Evolutionary conservation across 495 filamentous ascomycete genomes (phyloP), one percentile per base, ranked within the genome.

Genomic region (Bathelium albidoporum): DNA sequence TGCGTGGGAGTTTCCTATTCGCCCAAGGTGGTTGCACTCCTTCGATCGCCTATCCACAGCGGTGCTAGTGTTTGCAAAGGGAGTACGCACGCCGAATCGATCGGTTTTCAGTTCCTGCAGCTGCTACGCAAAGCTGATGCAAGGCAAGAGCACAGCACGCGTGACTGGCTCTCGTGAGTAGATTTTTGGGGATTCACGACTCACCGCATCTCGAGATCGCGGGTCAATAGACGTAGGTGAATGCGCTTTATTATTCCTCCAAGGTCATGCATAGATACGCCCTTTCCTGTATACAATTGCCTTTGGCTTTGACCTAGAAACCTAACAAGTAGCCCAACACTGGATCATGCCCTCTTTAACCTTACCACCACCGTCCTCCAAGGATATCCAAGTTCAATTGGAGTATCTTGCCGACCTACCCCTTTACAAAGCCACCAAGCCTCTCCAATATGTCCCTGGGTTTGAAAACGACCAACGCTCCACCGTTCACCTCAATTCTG

Each of bases 321-420:
- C 24, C 20, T 55, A 2, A 55, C 22, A n/a, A 16, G 5, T 29
- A 5, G 16, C 49, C 49, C 10, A 26, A 10, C 2, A n/a, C 4
- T 55, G 7, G 20, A 29, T 29, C 24, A 55, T 55, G 49, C 49
- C 49, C 20, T 24, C 49, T 5, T 5, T 29, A 16, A 32, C 36
- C 11, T 36, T 20, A 14, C 39, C 24, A 1, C 49, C 22, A 7
- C 9, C n/a, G 29, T 24, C 49, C 7, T n/a, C 22, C n/a, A 60
- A 53, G 32, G 58, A 67, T 55, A 34, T 67, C 29, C 39, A 62
- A 26, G 65, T 67, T 24, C 65, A 67, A 39, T 44, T 67, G 1
- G 55, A 59, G 20, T 67, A 67, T 63, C 62, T 67, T 12, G 60
- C 43, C 22, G 59, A 67, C 31, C 62, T 64, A 28, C 65, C 62